Base-by-base conservation (phyloP, 2,329 filamentous ascomycete genomes). In the Arthrobotrys conoides region DNA sequence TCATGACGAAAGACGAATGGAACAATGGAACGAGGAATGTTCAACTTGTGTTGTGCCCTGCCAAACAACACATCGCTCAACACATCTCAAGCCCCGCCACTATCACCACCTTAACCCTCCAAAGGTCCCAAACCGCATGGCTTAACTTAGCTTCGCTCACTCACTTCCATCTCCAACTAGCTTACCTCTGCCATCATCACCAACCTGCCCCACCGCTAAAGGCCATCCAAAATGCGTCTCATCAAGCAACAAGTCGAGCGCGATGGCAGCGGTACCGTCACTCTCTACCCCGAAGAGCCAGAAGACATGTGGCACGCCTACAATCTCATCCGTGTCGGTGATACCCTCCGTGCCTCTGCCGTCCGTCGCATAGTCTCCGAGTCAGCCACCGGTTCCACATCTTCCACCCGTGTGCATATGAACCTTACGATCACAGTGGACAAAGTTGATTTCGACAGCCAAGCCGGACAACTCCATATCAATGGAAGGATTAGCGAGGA, bases 261-360 rank as follows among this genome's bases (percentile, higher is more conserved):
- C 76, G 88, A 90, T 84, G 90, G 90, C 84, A 89, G 89, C 0
- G 91, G 91, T 33, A 87, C 86, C 36, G 89, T 91, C 68, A 91
- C 89, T 5, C 86, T 93, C 68, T 87, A 89, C 76, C 91, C 91
- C 1, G 90, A 92, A 84, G 91, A 92, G 83, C 90, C 91, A 64
- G 91, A 93, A 85, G 91, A 93, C 82, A 93, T 93, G 91, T 93
- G 91, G 91, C 91, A 92, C 83, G 89, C 90, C 80, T 92, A 91
- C 86, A 93, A 93, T 84, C 87, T 93, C 48, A 91, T 93, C 82
- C 88, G 90, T 70, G 87, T 89, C 4, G 86, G 85, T 79, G 91
- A 93, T 82, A 86, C 89, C 63, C 86, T 93, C 44, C 89, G 88
- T 80, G 91, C 90, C 75, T 89, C 88, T 71, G 90, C 91, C 38